Percentiles rank a stretch among this genome's conserved stretches.
These are phyloP conservation scores for Baorangia bicolor DNA, from an alignment of 768 basidiomycete genomes.

Conservation along the genomic window DNA sequence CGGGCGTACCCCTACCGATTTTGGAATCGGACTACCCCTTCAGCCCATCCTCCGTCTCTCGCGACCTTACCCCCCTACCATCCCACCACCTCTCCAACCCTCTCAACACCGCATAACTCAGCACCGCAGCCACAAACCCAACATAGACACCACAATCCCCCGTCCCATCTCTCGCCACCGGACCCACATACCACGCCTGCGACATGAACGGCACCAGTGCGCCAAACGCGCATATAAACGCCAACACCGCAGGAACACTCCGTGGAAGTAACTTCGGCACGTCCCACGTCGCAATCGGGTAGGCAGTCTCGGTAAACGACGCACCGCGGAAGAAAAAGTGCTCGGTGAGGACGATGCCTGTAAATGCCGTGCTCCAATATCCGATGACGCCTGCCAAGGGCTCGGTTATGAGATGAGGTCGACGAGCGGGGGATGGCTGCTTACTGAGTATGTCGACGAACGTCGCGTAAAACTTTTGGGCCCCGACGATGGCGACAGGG, in stretches of 20 bases:
- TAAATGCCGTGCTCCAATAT: slow-evolving; percentile 42
- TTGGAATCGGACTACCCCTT: neutral
- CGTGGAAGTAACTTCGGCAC: slow-evolving; percentile 37
- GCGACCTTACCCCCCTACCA: neutral
- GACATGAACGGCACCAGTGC: slow-evolving; percentile 48
- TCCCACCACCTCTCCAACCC: slow-evolving; percentile 27
- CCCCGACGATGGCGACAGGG: slow-evolving; percentile 48
- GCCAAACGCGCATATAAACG: slow-evolving; percentile 40
- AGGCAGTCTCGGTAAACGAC: slow-evolving; percentile 32
- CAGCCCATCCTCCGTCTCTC: neutral
- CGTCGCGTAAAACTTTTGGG: slow-evolving; percentile 43
- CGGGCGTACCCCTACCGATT: too few species aligned
- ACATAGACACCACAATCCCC: slow-evolving; percentile 51
- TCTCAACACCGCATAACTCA: slow-evolving; percentile 33
- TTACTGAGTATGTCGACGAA: slow-evolving; percentile 43
- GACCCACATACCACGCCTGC: slow-evolving; percentile 52
- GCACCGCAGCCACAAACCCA: slow-evolving; percentile 34
- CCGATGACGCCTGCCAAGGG: slow-evolving; percentile 39
- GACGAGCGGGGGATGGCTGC: neutral
- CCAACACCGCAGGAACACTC: slow-evolving; percentile 40
- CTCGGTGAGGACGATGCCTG: slow-evolving; percentile 41
- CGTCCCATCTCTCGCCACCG: slow-evolving; percentile 42
- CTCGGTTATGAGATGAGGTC: slow-evolving; percentile 15
- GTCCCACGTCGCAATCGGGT: slow-evolving; percentile 41
- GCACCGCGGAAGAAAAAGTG: slow-evolving; percentile 43